phyloP scores from a whole-genome alignment of 2,329 filamentous ascomycete genomes.

The Phyllosticta citrichinensis region DNA sequence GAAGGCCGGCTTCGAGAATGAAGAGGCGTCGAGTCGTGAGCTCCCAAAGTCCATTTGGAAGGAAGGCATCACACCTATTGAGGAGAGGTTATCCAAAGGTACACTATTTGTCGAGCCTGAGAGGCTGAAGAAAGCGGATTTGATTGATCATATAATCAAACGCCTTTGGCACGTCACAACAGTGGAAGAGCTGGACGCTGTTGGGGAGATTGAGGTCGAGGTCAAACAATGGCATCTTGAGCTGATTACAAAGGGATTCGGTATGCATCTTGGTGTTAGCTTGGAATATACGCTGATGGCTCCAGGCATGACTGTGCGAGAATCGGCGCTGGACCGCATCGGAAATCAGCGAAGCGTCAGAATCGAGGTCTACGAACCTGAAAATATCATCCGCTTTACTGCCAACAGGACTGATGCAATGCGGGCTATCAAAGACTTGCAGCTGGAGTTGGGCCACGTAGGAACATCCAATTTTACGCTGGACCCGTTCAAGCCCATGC shows the following conservation, averaged over 20 bases:
- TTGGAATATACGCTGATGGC: background rate
- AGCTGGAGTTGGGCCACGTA: slow-evolving; percentile 16
- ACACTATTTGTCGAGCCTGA: background rate
- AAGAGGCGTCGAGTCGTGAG: background rate
- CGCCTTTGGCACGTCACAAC: slow-evolving; percentile 23
- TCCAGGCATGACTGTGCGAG: background rate
- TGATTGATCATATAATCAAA: slow-evolving; percentile 26
- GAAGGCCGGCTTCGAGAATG: background rate
- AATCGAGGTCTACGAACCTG: slow-evolving; percentile 18
- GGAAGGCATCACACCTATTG: background rate
- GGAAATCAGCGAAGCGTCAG: slow-evolving; percentile 20
- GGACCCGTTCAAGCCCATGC: slow-evolving; percentile 15
- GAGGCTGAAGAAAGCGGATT: slow-evolving; percentile 17
- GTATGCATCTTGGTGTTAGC: background rate
- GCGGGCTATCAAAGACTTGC: slow-evolving; percentile 26
- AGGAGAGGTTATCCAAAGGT: background rate
- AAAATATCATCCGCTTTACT: slow-evolving; percentile 25
- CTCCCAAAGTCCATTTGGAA: background rate
- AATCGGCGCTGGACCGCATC: slow-evolving; percentile 19
- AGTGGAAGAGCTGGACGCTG: slow-evolving; percentile 26
- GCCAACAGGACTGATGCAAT: slow-evolving; percentile 27
- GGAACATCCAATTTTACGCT: slow-evolving; percentile 16
- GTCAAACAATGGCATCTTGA: slow-evolving; percentile 24
- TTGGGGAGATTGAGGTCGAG: slow-evolving; percentile 25
- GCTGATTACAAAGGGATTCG: slow-evolving; percentile 15